These are phyloP conservation scores for Ochetophila trinervis DNA, from an alignment of 306 rosid species.

Conservation along the genomic window DNA sequence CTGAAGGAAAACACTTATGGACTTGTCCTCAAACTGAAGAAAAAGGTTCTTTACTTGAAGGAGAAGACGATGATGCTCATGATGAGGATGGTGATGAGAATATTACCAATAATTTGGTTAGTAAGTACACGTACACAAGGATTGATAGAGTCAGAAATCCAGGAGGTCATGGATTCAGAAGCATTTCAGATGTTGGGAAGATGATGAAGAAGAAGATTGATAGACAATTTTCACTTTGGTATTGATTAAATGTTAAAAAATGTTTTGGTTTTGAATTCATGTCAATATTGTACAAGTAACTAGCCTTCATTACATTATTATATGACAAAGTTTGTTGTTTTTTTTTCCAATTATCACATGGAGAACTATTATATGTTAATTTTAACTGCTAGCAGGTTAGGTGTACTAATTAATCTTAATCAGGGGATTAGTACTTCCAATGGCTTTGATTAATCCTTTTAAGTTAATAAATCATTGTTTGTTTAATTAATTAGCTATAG, in stretches of 20 bases:
- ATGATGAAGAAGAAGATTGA: constrained; percentile 30
- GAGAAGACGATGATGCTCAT: constrained; percentile 5
- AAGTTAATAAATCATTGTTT: too few relatives aligned
- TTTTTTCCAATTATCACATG: too few relatives aligned
- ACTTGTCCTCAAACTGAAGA: constrained; percentile 36
- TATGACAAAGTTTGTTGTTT: too few relatives aligned
- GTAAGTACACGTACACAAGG: constrained; percentile 45
- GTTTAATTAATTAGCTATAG: too few relatives aligned
- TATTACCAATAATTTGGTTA: constrained; percentile 40
- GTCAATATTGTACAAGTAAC: too few relatives aligned
- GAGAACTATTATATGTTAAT: too few relatives aligned
- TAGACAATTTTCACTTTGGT: constrained; percentile 52
- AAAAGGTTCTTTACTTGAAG: constrained; percentile 36
- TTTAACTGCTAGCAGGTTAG: too few relatives aligned
- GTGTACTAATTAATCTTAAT: too few relatives aligned
- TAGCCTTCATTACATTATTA: too few relatives aligned
- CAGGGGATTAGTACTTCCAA: too few relatives aligned
- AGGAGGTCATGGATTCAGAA: constrained; percentile 26
- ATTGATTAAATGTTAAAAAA: constrained; percentile 9
- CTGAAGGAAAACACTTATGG: constrained; percentile 38
- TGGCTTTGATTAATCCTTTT: too few relatives aligned
- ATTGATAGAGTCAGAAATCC: constrained; percentile 18
- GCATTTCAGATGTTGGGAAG: constrained; percentile 51
- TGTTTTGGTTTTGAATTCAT: too few relatives aligned
- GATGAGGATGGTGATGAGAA: not conserved